phyloP scores from a whole-genome alignment of 2,329 filamentous ascomycete species.

The Venturia pyrina region DNA sequence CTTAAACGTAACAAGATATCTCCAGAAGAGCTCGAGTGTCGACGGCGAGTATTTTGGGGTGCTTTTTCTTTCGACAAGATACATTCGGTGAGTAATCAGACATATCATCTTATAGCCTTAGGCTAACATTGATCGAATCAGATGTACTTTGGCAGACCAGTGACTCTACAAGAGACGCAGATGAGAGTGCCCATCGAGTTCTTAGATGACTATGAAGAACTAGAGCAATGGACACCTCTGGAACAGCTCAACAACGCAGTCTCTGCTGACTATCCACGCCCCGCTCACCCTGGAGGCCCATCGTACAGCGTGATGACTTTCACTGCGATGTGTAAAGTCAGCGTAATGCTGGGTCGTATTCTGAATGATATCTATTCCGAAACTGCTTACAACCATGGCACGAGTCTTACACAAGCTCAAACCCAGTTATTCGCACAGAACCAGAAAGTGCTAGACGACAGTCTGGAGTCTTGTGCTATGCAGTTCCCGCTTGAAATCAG shows the following conservation, averaged over 20 bases:
- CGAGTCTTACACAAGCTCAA: conserved; percentile 1
- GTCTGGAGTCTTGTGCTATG: not conserved
- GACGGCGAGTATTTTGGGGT: conserved; percentile 26
- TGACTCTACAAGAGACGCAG: conserved; percentile 18
- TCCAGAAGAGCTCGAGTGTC: conserved; percentile 22
- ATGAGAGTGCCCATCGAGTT: conserved; percentile 18
- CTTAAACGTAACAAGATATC: conserved; percentile 19
- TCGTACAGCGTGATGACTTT: conserved; percentile 10
- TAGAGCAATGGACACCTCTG: conserved; percentile 10
- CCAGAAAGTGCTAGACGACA: conserved; percentile 3
- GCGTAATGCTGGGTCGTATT: conserved; percentile 6
- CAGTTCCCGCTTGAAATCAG: conserved; percentile 4
- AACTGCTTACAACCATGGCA: conserved; percentile 8
- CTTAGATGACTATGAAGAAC: conserved; percentile 19
- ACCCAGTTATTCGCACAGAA: not conserved
- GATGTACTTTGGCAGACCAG: conserved; percentile 22
- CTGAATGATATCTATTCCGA: conserved; percentile 9
- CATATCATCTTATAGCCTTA: not conserved
- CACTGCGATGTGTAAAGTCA: conserved; percentile 8
- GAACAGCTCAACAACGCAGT: conserved; percentile 3
- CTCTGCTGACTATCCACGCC: conserved; percentile 5
- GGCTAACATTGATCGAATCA: not conserved
- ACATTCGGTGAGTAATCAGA: conserved; percentile 15
- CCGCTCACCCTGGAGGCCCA: conserved; percentile 8
- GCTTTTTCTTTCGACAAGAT: conserved; percentile 25